Percentiles rank a stretch among this genome's conserved stretches.
Conservation (phyloP, 2,329 filamentous ascomycete genomes). For the Albifimbria verrucaria region DNA sequence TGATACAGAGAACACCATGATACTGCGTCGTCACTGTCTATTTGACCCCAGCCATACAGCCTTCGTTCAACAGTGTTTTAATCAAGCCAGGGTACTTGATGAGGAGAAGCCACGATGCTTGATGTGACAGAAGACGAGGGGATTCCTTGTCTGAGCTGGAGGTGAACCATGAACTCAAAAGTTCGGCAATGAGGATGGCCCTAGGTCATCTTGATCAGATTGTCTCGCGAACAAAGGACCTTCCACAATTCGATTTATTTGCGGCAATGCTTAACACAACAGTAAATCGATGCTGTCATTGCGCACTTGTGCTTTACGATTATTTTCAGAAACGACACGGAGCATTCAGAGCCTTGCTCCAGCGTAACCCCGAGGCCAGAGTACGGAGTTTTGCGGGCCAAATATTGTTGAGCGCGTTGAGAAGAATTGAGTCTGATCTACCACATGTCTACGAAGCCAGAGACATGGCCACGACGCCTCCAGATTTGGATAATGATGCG, state of each 20-base stretch:
- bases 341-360: slow-evolving; percentile 61
- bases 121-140: slow-evolving; percentile 4
- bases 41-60: slow-evolving; percentile 68
- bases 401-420: slow-evolving; percentile 51
- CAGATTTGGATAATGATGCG: slow-evolving; percentile 27
- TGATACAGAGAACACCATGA: slow-evolving; percentile 65
- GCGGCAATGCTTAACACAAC: slow-evolving; percentile 45
- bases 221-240: slow-evolving; percentile 66
- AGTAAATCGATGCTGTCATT: slow-evolving; percentile 45
- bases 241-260: slow-evolving; percentile 58
- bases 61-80: slow-evolving; percentile 64
- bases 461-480: slow-evolving; percentile 1
- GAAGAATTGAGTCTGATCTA: slow-evolving; percentile 45
- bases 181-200: slow-evolving; percentile 50
- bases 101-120: slow-evolving; percentile 11
- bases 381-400: slow-evolving; percentile 53
- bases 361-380: slow-evolving; percentile 54
- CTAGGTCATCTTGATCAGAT: slow-evolving; percentile 73
- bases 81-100: slow-evolving; percentile 49
- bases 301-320: slow-evolving; percentile 56
- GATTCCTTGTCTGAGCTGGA: slow-evolving; percentile 4
- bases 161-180: slow-evolving; percentile 32
- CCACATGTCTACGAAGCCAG: slow-evolving; percentile 43
- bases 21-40: slow-evolving; percentile 74
- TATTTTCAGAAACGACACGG: slow-evolving; percentile 57